These are phyloP conservation scores for Endogone sp. DNA, from an alignment of 192 early-diverging fungal genomes.

Conservation along the genomic window DNA sequence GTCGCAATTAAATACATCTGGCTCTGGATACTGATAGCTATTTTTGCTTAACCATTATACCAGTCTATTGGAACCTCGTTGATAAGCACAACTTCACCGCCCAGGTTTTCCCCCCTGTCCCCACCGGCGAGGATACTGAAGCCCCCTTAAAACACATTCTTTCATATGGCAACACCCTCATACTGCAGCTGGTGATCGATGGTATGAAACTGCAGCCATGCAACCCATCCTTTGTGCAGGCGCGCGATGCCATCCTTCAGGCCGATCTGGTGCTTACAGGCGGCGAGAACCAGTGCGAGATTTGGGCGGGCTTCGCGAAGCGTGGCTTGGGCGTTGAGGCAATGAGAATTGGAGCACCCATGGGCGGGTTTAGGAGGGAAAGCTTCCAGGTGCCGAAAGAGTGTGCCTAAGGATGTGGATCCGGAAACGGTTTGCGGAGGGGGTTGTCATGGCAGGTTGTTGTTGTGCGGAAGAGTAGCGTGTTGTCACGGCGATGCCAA, in stretches of 20 bases:
- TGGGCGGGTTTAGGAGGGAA: slow-evolving; percentile 52
- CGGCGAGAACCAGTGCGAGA: slow-evolving; percentile 63
- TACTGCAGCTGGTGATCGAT: slow-evolving; percentile 67
- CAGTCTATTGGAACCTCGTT: slow-evolving; percentile 65
- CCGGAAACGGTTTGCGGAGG: no score
- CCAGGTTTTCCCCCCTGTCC: slow-evolving; percentile 50
- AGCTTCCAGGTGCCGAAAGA: slow-evolving; percentile 43
- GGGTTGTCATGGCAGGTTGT: no score
- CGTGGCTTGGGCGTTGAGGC: slow-evolving; percentile 83
- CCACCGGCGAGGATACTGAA: neutral
- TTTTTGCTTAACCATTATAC: no score
- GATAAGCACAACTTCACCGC: slow-evolving; percentile 52
- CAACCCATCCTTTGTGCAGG: slow-evolving; percentile 63
- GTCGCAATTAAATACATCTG: no score
- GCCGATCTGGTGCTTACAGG: slow-evolving; percentile 60
- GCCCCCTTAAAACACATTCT: slow-evolving; percentile 25
- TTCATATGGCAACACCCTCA: slow-evolving; percentile 64
- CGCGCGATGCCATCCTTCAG: slow-evolving; percentile 71
- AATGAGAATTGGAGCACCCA: slow-evolving; percentile 49
- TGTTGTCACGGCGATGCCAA: no score
- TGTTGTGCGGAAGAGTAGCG: no score
- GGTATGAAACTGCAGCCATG: slow-evolving; percentile 79
- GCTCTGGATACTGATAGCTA: no score
- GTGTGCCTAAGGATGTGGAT: slow-evolving; percentile 1
- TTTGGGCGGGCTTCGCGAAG: slow-evolving; percentile 84